These are phyloP conservation scores for Paraconiothyrium sp. DNA, from an alignment of 2,329 filamentous ascomycete genomes.

Conservation along the genomic window DNA sequence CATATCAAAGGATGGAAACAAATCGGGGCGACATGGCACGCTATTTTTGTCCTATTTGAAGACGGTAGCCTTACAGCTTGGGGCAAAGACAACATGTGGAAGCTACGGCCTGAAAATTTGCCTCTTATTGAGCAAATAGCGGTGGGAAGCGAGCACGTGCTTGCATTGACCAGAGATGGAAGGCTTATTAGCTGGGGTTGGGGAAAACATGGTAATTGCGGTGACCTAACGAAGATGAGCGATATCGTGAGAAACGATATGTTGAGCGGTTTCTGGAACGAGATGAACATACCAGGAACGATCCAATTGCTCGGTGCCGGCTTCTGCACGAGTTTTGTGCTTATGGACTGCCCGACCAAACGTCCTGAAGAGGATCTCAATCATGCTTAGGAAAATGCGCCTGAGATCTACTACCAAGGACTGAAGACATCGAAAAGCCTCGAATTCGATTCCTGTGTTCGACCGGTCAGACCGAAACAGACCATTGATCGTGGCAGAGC, in stretches of 20 bases:
- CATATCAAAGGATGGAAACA: conserved; percentile 69
- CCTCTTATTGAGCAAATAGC: conserved; percentile 71
- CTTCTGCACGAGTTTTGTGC: conserved; percentile 42
- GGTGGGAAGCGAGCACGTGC: conserved; percentile 88
- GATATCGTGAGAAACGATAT: conserved; percentile 34
- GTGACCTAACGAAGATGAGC: conserved; percentile 47
- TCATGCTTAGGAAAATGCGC: no score
- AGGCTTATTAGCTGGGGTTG: conserved; percentile 89
- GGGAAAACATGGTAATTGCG: conserved; percentile 98
- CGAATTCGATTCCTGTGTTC: no score
- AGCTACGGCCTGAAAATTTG: conserved; percentile 73
- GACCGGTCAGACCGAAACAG: no score
- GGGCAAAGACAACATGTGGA: conserved; percentile 87
- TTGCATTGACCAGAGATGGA: conserved; percentile 72
- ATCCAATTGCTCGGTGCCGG: conserved; percentile 37
- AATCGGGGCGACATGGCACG: conserved; percentile 83
- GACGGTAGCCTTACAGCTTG: conserved; percentile 73
- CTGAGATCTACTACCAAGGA: no score
- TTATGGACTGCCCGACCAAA: conserved; percentile 13
- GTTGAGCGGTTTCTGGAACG: conserved; percentile 42
- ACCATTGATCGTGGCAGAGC: not conserved
- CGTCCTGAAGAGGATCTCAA: no score
- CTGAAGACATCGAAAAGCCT: no score
- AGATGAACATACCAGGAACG: conserved; percentile 34
- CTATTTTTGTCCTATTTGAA: conserved; percentile 73